A percentile compares a stretch with the other conserved stretches of the same genome.
Evolutionary conservation across 768 basidiomycete genomes (phyloP).

Genomic region (Serendipita sp.): DNA sequence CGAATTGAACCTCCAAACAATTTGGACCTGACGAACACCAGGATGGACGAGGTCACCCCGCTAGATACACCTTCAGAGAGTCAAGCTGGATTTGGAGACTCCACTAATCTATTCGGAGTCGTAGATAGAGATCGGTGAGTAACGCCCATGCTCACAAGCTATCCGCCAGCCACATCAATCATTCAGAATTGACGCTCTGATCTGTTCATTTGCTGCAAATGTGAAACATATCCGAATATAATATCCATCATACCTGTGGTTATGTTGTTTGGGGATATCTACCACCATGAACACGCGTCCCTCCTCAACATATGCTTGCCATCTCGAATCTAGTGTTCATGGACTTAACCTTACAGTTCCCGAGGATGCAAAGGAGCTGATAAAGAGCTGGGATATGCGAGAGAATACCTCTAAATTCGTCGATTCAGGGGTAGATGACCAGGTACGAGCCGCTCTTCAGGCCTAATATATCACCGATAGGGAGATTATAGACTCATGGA

Average conservation of each 20-base stretch:
- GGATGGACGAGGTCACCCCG: not conserved
- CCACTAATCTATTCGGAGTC: not conserved
- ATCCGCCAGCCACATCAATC: not conserved
- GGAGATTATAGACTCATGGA: conserved; percentile 8
- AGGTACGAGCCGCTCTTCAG: conserved; percentile 30
- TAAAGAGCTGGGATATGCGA: conserved; percentile 70
- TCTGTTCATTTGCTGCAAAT: not conserved
- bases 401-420: conserved; percentile 49
- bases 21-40: not conserved
- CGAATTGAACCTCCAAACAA: not conserved
- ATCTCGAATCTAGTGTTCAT: conserved; percentile 38
- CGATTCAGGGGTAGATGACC: conserved; percentile 74
- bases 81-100: not conserved
- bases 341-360: conserved; percentile 70
- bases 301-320: not conserved
- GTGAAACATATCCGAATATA: not conserved
- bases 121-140: not conserved
- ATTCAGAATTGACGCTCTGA: not conserved
- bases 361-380: conserved; percentile 57
- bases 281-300: not conserved
- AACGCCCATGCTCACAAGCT: not conserved
- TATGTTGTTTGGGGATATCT: not conserved
- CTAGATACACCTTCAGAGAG: not conserved
- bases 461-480: not conserved
- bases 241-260: not conserved